Evolutionary conservation across 192 early-diverging fungal species (phyloP), one percentile per base, ranked within the genome.

Genomic region (Coemansia sp.): DNA sequence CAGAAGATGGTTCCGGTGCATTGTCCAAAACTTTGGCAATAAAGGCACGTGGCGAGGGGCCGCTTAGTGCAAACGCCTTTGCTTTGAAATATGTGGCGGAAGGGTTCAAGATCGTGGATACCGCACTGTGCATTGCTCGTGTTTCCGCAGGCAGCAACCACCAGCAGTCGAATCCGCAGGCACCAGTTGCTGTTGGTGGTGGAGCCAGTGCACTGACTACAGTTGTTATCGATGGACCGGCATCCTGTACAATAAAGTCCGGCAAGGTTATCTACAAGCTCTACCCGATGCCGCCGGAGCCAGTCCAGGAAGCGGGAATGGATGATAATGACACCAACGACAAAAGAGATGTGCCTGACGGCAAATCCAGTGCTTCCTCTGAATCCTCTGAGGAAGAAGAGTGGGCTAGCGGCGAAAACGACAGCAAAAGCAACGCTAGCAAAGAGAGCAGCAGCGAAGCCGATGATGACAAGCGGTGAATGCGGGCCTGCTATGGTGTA

Each of bases 51-150:
- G 73, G 73, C 51, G 63, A 65, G 2, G 65, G 52, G 16, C 45
- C 26, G 6, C 45, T 69, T 11, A 57, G 47, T 18, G 62, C 68
- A 2, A 62, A 60, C 0, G n/a, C 61, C 12, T 13, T 81, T 63
- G 79, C 79, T 2, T 51, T 81, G n/a, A 66, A 64, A 51, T 81
- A 76, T 45, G 74, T 63, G 47, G 62, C 63, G 3, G 65, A 61
- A 11, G 15, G 32, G 4, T 62, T 63, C 32, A 32, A 61, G 6
- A 32, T 76, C 11, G 61, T 76, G 15, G 66, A 76, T 18, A 58
- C 61, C 5, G 49, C 56, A 4, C 36, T 81, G 18, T 47, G 56
- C 18, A 68, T 81, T 42, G 65, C 49, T 12, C 61, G 78, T 0
- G 73, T 80, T 3, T 54, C 77, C 2, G 69, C 49, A 10, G 21